Evolutionary conservation across 2,329 filamentous ascomycete genomes (phyloP).

Genomic region (Verticillium alfalfae): DNA sequence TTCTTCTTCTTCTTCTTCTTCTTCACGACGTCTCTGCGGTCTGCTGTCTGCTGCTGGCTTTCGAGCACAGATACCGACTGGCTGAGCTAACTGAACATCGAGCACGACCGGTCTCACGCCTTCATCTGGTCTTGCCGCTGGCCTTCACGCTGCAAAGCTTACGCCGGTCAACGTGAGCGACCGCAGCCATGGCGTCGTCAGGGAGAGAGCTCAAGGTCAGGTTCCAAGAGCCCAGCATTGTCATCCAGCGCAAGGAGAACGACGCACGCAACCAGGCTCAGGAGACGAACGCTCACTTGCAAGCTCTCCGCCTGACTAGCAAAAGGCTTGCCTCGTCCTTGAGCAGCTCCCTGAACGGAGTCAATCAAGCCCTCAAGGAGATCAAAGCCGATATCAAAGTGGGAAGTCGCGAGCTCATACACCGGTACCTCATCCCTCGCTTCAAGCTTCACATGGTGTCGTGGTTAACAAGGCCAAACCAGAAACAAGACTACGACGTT

Average conservation of each 20-base stretch:
- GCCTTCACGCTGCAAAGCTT: too few relatives aligned
- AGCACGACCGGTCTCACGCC: too few relatives aligned
- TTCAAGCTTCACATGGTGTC: not conserved
- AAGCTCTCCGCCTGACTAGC: not conserved
- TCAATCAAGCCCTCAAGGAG: not conserved
- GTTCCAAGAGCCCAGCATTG: not conserved
- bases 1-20: too few relatives aligned
- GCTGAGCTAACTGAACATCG: too few relatives aligned
- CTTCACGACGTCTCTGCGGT: too few relatives aligned
- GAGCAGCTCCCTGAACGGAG: not conserved
- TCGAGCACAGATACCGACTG: too few relatives aligned
- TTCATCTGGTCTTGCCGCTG: too few relatives aligned
- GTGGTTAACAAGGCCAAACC: not conserved
- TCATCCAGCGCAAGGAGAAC: not conserved
- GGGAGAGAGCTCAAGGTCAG: not conserved
- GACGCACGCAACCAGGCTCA: not conserved
- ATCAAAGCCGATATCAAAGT: not conserved
- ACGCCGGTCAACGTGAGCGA: too few relatives aligned
- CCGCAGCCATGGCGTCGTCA: not conserved
- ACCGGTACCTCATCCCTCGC: not conserved
- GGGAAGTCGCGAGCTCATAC: not conserved
- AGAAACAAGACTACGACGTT: conserved; percentile 1
- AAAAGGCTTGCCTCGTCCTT: not conserved
- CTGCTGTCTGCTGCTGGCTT: too few relatives aligned
- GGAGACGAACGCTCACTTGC: not conserved